Evolutionary conservation across 2,329 filamentous ascomycete species (phyloP).

Genomic region (Coniochaeta ligniaria): DNA sequence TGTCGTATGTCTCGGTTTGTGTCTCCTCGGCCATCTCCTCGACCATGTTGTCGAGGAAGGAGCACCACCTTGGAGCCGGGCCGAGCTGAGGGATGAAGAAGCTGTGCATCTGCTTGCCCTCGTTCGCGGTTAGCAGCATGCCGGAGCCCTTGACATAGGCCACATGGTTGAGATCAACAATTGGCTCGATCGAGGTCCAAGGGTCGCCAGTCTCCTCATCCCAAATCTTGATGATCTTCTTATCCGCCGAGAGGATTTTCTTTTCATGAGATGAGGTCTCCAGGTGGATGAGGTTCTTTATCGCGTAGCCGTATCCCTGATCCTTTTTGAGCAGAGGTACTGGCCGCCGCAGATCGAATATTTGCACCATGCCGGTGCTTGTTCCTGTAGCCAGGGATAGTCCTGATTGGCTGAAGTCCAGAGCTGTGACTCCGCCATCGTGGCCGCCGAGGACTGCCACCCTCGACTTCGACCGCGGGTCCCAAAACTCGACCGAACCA

Average conservation of each 20-base stretch:
- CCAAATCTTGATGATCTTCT: conserved; percentile 96
- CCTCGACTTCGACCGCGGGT: conserved; percentile 74
- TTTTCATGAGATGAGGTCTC: conserved; percentile 69
- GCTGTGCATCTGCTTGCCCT: conserved; percentile 63
- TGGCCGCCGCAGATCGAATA: conserved; percentile 88
- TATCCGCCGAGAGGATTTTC: conserved; percentile 88
- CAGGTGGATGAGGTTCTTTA: conserved; percentile 73
- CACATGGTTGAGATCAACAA: conserved; percentile 90
- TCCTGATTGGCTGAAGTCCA: conserved; percentile 80
- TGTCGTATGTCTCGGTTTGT: conserved; percentile 83
- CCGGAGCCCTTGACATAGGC: conserved; percentile 88
- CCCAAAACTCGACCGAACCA: conserved; percentile 97
- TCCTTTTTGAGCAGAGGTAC: conserved; percentile 84
- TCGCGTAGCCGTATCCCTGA: conserved; percentile 89
- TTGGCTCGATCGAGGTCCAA: conserved; percentile 93
- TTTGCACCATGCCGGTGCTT: conserved; percentile 78
- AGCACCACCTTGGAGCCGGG: conserved; percentile 90
- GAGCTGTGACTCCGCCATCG: conserved; percentile 71
- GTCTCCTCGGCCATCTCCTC: conserved; percentile 94
- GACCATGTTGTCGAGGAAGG: conserved; percentile 93
- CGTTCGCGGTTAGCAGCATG: conserved; percentile 95
- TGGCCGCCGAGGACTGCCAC: conserved; percentile 68
- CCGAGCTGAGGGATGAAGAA: conserved; percentile 90
- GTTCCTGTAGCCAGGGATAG: conserved; percentile 80
- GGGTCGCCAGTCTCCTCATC: conserved; percentile 74